Conservation (phyloP, 352 stramenopile species). For the Phytophthora chlamydospora region DNA sequence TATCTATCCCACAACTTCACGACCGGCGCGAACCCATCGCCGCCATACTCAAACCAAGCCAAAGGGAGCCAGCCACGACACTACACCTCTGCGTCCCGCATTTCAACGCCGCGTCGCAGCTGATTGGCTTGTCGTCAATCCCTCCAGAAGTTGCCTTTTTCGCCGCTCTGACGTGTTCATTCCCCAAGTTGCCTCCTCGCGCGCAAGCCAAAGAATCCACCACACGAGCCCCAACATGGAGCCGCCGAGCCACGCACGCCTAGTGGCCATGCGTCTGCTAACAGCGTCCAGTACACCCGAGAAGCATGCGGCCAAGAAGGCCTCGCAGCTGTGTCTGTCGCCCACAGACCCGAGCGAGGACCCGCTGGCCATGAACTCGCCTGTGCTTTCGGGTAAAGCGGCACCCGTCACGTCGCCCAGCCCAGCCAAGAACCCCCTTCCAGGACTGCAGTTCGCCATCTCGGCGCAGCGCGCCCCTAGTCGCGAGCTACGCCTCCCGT, state of each 20-base stretch:
- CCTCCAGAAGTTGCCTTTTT: constrained; percentile 30
- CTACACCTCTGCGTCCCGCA: constrained; percentile 32
- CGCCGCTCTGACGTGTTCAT: constrained; percentile 22
- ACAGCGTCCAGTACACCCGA: constrained; percentile 26
- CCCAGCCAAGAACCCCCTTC: constrained; percentile 59
- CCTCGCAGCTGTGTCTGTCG: constrained; percentile 31
- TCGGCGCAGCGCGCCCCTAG: constrained; percentile 41
- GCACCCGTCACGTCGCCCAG: constrained; percentile 48
- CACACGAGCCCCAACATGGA: constrained; percentile 15
- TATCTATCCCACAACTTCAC: constrained; percentile 13
- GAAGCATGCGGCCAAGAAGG: constrained; percentile 16
- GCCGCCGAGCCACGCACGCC: constrained; percentile 28
- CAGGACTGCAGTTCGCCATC: constrained; percentile 72
- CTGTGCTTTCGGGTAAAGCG: constrained; percentile 45
- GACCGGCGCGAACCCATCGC: constrained; percentile 9
- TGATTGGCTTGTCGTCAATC: constrained; percentile 35
- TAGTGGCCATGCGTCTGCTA: constrained; percentile 38
- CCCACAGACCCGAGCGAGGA: constrained; percentile 39
- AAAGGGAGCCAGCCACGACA: constrained; percentile 15
- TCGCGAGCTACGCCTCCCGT: constrained; percentile 59
- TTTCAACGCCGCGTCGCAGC: constrained; percentile 43
- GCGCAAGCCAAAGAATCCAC: constrained; percentile 15
- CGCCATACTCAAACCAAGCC: not conserved
- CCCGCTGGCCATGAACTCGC: constrained; percentile 39
- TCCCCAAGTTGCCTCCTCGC: constrained; percentile 31